These are phyloP conservation scores for Xerocomellus amylosporus DNA, from an alignment of 768 basidiomycete species.

Conservation along the genomic window DNA sequence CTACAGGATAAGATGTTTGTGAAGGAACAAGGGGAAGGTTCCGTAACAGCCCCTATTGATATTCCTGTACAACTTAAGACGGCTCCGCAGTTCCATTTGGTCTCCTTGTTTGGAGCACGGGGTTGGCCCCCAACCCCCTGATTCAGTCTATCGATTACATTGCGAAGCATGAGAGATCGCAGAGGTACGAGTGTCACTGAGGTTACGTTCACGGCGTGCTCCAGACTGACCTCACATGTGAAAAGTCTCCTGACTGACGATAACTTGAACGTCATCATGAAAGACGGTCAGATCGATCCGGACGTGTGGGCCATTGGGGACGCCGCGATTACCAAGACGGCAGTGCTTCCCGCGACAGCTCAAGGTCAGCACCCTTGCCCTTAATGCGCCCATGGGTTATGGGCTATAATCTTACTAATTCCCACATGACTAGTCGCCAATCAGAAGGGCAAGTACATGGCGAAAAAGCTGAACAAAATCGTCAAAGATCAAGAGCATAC, in stretches of 20 bases:
- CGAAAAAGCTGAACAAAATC: constrained; percentile 63
- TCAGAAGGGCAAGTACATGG: constrained; percentile 70
- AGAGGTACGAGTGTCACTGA: constrained; percentile 40
- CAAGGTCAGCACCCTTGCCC: constrained; percentile 50
- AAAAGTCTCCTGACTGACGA: constrained; percentile 49
- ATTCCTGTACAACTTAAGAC: constrained; percentile 4
- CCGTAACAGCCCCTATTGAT: constrained; percentile 2
- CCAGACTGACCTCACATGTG: constrained; percentile 8
- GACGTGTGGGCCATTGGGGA: constrained; percentile 86
- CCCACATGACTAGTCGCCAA: constrained; percentile 53
- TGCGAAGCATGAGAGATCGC: constrained; percentile 58
- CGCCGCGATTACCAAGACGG: constrained; percentile 56
- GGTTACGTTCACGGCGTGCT: constrained; percentile 32
- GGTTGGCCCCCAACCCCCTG: constrained; percentile 78
- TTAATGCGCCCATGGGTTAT: constrained; percentile 15
- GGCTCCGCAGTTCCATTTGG: constrained; percentile 65
- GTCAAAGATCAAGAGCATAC: constrained; percentile 46
- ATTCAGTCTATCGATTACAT: constrained; percentile 58
- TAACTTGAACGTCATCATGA: constrained; percentile 58
- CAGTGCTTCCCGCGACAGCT: constrained; percentile 75
- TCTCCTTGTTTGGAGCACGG: constrained; percentile 85
- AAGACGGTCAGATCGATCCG: constrained; percentile 50
- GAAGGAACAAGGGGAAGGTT: constrained; percentile 71
- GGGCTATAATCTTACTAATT: constrained; percentile 18
- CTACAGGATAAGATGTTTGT: constrained; percentile 62